Conservation (phyloP, 1,284 basidiomycete genomes). For the Exsudoporus floridanus region DNA sequence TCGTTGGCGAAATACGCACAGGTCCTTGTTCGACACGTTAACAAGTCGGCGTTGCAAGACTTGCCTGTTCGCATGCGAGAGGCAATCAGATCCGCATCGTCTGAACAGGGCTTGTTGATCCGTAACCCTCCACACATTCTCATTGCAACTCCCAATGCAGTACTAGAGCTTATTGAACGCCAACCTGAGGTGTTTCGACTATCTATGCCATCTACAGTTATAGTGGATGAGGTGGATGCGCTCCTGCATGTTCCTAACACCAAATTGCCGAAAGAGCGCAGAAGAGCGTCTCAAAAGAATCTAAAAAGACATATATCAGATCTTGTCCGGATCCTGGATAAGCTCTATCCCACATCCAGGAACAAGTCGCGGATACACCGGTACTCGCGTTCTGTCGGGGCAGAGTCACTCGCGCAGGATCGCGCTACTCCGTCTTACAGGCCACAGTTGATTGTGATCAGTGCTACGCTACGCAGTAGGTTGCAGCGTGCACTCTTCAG, state of each 20-base stretch:
- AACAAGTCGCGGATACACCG: not conserved
- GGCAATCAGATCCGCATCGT: slow-evolving; percentile 36
- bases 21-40: slow-evolving; percentile 51
- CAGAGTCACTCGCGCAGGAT: slow-evolving; percentile 4
- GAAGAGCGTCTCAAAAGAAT: slow-evolving; percentile 37
- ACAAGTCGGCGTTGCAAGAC: slow-evolving; percentile 33
- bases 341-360: slow-evolving; percentile 42
- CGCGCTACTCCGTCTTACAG: slow-evolving; percentile 24
- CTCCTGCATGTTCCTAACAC: slow-evolving; percentile 51
- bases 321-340: slow-evolving; percentile 58
- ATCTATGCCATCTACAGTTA: slow-evolving; percentile 50
- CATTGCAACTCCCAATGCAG: slow-evolving; percentile 68
- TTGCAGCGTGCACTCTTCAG: slow-evolving; percentile 50
- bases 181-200: slow-evolving; percentile 47
- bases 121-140: slow-evolving; percentile 60
- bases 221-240: slow-evolving; percentile 75
- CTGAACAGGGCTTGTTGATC: slow-evolving; percentile 41
- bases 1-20: slow-evolving; percentile 50
- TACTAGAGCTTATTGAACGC: slow-evolving; percentile 53
- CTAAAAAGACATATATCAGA: slow-evolving; percentile 53
- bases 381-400: not conserved
- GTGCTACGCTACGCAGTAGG: slow-evolving; percentile 63
- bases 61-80: slow-evolving; percentile 32
- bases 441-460: slow-evolving; percentile 65
- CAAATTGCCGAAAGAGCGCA: slow-evolving; percentile 32